Evolutionary conservation across 1,139 yeast genomes (phyloP).

Genomic region (Hyphopichia buzzinii): DNA sequence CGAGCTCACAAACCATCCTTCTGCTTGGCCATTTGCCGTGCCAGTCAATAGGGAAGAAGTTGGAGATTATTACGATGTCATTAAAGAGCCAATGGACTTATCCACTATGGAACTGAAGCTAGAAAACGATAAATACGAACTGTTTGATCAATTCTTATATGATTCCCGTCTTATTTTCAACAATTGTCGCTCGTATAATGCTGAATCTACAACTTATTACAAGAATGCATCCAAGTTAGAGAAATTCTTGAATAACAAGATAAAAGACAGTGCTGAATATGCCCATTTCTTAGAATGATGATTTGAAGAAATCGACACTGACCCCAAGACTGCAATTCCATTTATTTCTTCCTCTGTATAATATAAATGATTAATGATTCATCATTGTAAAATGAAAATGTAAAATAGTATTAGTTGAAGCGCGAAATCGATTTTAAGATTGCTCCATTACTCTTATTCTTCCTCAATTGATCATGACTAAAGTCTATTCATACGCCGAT

Average conservation of each 20-base stretch:
- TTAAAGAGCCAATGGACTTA: constrained; percentile 98
- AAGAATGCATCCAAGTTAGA: constrained; percentile 90
- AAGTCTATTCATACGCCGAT: constrained; percentile 52
- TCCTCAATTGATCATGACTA: constrained; percentile 8
- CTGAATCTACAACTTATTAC: constrained; percentile 85
- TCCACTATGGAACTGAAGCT: constrained; percentile 93
- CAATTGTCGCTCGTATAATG: constrained; percentile 86
- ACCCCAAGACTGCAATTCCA: not conserved
- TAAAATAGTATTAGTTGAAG: no score
- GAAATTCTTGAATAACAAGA: constrained; percentile 76
- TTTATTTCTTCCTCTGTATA: not conserved
- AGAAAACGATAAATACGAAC: constrained; percentile 87
- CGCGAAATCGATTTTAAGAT: no score
- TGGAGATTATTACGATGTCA: constrained; percentile 92
- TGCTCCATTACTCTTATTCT: not conserved
- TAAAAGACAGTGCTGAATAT: constrained; percentile 81
- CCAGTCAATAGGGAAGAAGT: constrained; percentile 95
- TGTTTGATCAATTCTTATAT: constrained; percentile 87
- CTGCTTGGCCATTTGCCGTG: constrained; percentile 97
- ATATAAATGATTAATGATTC: not conserved
- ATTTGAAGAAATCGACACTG: no score
- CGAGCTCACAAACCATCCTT: constrained; percentile 90
- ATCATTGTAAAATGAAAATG: no score
- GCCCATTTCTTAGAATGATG: constrained; percentile 36
- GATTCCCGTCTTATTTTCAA: constrained; percentile 85